phyloP scores from a whole-genome alignment of 805 yeast genomes.

The Saturnispora mendoncae region DNA sequence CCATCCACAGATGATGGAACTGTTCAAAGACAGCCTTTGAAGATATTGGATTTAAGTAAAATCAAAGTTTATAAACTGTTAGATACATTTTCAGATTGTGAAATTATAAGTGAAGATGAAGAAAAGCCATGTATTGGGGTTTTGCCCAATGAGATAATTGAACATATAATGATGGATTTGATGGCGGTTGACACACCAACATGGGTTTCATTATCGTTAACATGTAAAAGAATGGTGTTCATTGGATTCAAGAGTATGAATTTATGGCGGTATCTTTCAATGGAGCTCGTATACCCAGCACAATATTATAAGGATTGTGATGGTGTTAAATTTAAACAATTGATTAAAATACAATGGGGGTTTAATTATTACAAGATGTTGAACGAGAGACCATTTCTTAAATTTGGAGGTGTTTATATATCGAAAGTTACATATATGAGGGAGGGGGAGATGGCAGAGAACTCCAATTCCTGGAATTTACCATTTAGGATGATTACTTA shows the following conservation, averaged over 20 bases:
- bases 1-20: constrained; percentile 11
- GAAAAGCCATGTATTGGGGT: constrained; percentile 33
- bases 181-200: constrained; percentile 45
- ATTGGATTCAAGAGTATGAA: constrained; percentile 45
- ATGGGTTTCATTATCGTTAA: constrained; percentile 53
- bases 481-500: constrained; percentile 83
- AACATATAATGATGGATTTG: constrained; percentile 40
- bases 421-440: constrained; percentile 77
- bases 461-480: constrained; percentile 55
- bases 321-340: constrained; percentile 26
- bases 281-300: constrained; percentile 38
- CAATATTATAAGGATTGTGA: constrained; percentile 45
- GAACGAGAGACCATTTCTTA: constrained; percentile 60
- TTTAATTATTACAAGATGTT: constrained; percentile 45
- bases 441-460: constrained; percentile 68
- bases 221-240: constrained; percentile 49
- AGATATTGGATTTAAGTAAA: constrained; percentile 23
- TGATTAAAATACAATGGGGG: constrained; percentile 34
- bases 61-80: constrained; percentile 37
- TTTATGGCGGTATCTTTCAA: constrained; percentile 44
- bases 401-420: constrained; percentile 77
- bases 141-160: constrained; percentile 53
- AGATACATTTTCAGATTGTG: constrained; percentile 27
- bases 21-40: background rate
- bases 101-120: constrained; percentile 23